Base-by-base conservation (phyloP, 2,329 filamentous ascomycete species). In the Macrophomina phaseolina region DNA sequence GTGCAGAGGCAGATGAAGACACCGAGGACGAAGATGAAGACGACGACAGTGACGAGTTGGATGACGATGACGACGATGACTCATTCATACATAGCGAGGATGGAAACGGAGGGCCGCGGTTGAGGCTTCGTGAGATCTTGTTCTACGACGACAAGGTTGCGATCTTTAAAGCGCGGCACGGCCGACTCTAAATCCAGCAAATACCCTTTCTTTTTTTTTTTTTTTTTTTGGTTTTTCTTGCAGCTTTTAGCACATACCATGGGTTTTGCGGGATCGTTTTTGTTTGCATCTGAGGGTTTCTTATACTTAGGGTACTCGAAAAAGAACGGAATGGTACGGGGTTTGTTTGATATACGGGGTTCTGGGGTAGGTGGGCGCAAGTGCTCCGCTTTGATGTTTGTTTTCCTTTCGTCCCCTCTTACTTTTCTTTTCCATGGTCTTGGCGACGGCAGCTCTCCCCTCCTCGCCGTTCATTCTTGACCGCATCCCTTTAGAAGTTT, bases 111-210 rank as follows among this genome's bases (percentile, higher is more conserved):
- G 84, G 71, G 5, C 75, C 79, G 36, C 84, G 84, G 69, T 83
- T 94, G 68, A 84, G 88, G 65, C 80, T 94, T 70, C 83, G 91
- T 68, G 91, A 94, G 81, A 94, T 95, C 69, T 78, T 94, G 69
- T 94, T 93, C 77, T 94, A 93, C 73, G 92, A 94, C 75, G 91
- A 94, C 75, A 92, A 92, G 78, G 88, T 93, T 64, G 88, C 90
- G 34, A 89, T 94, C 67, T 94, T 94, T 80, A 91, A 90, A 76
- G 90, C 90, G 38, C 85, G 91, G 68, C 89, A 92, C 78, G 88
- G 86, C 64, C 74, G 73, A 69, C 69, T 81, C 61, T 80, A 63
- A 34, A 16, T 4, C 14, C 51, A 34, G 18, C 18, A 53, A 45
- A 56, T 56, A 55, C 30, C 38, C 28, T 46, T 16, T 61, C 11